Evolutionary conservation across 176 grass and related monocot genomes (phyloP).

Genomic region (Eleusine indica): DNA sequence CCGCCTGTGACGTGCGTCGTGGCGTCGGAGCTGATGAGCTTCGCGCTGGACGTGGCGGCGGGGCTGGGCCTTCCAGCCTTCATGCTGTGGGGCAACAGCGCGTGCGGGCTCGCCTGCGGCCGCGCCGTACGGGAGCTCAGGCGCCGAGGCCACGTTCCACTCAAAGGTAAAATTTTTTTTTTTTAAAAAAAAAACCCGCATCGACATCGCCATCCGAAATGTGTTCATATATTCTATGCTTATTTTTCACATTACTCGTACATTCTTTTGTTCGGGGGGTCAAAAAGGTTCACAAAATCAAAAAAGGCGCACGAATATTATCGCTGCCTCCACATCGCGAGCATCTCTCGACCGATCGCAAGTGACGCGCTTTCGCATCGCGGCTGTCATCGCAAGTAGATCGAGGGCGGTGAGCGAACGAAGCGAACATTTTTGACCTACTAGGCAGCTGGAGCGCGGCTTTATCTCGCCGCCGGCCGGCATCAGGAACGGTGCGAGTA

Average conservation of each 20-base stretch:
- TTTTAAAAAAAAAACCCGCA: background rate
- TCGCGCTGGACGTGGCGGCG: background rate
- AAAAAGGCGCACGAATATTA: background rate
- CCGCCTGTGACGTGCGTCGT: constrained; percentile 1
- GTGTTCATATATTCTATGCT: background rate
- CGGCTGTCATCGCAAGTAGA: constrained; percentile 2
- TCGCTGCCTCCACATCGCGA: background rate
- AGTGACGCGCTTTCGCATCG: background rate
- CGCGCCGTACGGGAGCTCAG: background rate
- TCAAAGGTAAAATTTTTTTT: background rate
- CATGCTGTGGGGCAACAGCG: constrained; percentile 6
- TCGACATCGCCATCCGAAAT: background rate
- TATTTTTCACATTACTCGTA: background rate
- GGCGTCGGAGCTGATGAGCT: constrained; percentile 14
- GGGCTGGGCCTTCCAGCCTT: background rate
- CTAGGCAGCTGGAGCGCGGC: background rate
- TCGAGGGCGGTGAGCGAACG: background rate
- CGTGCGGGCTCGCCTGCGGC: background rate
- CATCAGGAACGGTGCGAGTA: background rate
- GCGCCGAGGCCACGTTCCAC: background rate
- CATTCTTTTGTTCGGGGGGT: background rate
- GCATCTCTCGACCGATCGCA: background rate
- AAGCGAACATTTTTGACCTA: background rate
- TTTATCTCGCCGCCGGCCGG: background rate
- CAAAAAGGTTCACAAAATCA: background rate